Conservation (phyloP, 768 basidiomycete species). For the Rhodosporidiobolus sp. region DNA sequence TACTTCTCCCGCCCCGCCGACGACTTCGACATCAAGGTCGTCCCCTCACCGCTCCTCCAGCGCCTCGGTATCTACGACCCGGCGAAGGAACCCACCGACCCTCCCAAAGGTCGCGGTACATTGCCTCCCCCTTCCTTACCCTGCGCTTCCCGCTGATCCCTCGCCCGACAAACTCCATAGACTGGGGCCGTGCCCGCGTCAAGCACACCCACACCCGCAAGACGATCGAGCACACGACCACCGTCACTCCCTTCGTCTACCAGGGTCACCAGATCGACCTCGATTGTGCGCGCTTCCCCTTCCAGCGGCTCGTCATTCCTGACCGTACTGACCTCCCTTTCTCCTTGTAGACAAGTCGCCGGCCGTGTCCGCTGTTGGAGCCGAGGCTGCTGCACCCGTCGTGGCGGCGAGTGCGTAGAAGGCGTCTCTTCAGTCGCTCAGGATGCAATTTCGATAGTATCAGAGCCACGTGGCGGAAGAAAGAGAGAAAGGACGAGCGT, state of each 20-base stretch:
- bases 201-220: neutral
- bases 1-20: slow-evolving; percentile 49
- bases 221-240: neutral
- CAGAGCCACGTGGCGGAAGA: too few relatives aligned
- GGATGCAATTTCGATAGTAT: too few relatives aligned
- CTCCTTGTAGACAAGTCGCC: neutral
- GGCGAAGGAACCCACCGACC: neutral
- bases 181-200: slow-evolving; percentile 7
- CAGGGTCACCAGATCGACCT: neutral
- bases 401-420: too few relatives aligned
- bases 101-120: neutral
- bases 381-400: too few relatives aligned
- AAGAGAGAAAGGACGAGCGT: too few relatives aligned
- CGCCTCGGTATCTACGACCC: slow-evolving; percentile 12
- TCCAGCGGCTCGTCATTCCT: too few relatives aligned
- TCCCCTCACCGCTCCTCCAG: slow-evolving; percentile 9
- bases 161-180: neutral
- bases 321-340: too few relatives aligned
- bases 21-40: slow-evolving; percentile 37
- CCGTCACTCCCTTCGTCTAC: neutral
- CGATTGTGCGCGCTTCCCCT: neutral
- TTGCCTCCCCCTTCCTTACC: neutral
- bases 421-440: too few relatives aligned
- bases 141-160: neutral
- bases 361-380: too few relatives aligned